Percentiles rank a stretch among this genome's conserved stretches.
These are phyloP conservation scores for Ocimum tenuiflorum DNA, from an alignment of 257 asterid species.

Conservation along the genomic window DNA sequence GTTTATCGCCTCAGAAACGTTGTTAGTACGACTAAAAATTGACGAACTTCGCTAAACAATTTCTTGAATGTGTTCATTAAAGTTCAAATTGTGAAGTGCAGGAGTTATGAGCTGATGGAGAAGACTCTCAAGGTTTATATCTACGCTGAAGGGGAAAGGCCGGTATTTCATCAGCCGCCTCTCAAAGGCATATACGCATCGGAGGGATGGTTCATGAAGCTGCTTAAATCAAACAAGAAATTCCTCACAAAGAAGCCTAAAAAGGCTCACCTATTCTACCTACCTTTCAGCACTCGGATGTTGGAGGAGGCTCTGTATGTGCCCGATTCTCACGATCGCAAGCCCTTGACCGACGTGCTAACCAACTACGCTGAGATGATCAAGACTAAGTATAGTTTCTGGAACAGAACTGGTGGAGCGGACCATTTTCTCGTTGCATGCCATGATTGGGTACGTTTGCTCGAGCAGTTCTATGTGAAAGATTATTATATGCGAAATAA, in stretches of 20 bases:
- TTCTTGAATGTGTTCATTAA: background rate
- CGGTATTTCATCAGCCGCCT: conserved; percentile 67
- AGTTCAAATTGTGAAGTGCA: conserved; percentile 27
- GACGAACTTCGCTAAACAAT: background rate
- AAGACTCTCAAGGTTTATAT: conserved; percentile 62
- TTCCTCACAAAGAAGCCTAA: conserved; percentile 47
- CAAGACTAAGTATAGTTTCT: conserved; percentile 39
- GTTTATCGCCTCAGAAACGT: background rate
- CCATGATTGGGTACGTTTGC: conserved; percentile 74
- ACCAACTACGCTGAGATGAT: conserved; percentile 36
- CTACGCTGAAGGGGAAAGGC: conserved; percentile 64
- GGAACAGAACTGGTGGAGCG: conserved; percentile 70
- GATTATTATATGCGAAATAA: too few species aligned
- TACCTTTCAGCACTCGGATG: conserved; percentile 63
- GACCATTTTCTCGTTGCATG: conserved; percentile 88
- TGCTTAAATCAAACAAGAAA: conserved; percentile 44
- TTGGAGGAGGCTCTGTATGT: conserved; percentile 44
- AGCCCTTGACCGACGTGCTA: conserved; percentile 32
- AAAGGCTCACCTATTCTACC: conserved; percentile 66
- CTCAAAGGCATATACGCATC: conserved; percentile 82
- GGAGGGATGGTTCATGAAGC: conserved; percentile 90
- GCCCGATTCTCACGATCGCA: conserved; percentile 45
- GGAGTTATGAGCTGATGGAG: conserved; percentile 89
- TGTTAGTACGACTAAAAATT: background rate
- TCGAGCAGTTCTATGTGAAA: too few species aligned